Evolutionary conservation across 495 filamentous ascomycete species (phyloP).

Genomic region (Cercophora newfieldiana): DNA sequence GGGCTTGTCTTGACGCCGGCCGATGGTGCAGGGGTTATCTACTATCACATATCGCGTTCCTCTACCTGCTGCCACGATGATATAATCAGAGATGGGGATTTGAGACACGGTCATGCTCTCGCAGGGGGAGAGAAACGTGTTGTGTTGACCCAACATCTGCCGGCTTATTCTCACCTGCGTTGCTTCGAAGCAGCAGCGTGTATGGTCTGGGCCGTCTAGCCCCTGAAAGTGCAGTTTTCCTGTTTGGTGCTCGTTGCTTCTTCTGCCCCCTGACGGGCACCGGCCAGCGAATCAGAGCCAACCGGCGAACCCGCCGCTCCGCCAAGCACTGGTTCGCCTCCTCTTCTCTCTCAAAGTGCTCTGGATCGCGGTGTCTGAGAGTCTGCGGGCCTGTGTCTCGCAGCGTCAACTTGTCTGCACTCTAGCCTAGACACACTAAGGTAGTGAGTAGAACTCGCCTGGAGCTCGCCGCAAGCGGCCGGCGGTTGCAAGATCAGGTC

Average conservation of each 20-base stretch:
- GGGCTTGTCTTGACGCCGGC: background rate
- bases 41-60: background rate
- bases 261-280: slow-evolving; percentile 7
- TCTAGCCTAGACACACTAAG: no score
- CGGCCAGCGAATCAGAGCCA: slow-evolving; percentile 16
- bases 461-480: background rate
- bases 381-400: background rate
- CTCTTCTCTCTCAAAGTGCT: slow-evolving; percentile 1
- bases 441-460: background rate
- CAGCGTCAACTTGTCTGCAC: background rate
- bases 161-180: background rate
- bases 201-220: background rate
- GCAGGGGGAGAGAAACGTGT: background rate
- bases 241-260: slow-evolving; percentile 8
- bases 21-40: background rate
- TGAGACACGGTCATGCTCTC: slow-evolving; percentile 7
- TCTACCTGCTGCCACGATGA: background rate
- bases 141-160: background rate
- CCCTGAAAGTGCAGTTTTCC: slow-evolving; percentile 14
- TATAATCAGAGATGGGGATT: background rate
- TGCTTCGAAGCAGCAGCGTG: background rate
- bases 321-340: slow-evolving; percentile 25
- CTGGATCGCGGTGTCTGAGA: slow-evolving; percentile 1
- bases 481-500: background rate
- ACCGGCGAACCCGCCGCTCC: slow-evolving; percentile 24